Conservation (phyloP, 768 basidiomycete genomes). For the Floccularia luteovirens region DNA sequence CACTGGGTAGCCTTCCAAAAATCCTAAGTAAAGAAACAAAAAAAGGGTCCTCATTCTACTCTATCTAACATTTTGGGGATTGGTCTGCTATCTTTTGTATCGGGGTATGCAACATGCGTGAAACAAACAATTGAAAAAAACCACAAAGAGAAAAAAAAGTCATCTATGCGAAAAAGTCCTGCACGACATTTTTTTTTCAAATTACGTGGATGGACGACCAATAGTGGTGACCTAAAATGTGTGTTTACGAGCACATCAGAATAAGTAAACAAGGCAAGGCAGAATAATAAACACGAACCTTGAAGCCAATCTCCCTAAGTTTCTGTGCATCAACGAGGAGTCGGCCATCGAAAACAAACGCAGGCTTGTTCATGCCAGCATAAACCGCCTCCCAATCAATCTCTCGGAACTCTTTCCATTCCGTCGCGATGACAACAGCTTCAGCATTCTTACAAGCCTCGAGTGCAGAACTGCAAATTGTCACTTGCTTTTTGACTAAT, state of each 20-base stretch:
- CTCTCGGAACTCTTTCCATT: conserved; percentile 94
- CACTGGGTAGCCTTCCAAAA: too few species aligned
- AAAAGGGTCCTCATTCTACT: too few species aligned
- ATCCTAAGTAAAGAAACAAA: too few species aligned
- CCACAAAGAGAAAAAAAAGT: too few species aligned
- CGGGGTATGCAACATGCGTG: too few species aligned
- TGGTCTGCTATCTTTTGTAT: too few species aligned
- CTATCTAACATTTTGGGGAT: too few species aligned
- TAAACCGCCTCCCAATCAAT: conserved; percentile 91
- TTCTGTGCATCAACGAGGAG: conserved; percentile 77
- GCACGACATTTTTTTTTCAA: background rate
- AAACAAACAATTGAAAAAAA: too few species aligned
- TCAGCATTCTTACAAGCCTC: conserved; percentile 88
- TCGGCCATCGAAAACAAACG: conserved; percentile 93
- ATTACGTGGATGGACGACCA: conserved; percentile 12
- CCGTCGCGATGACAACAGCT: conserved; percentile 93
- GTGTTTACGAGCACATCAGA: background rate
- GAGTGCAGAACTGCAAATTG: conserved; percentile 65
- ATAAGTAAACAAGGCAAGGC: background rate
- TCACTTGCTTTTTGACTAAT: conserved; percentile 84
- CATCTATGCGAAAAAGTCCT: background rate
- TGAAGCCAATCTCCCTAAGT: conserved; percentile 86
- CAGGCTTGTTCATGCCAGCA: conserved; percentile 91
- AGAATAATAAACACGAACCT: conserved; percentile 32
- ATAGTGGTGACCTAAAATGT: conserved; percentile 21